phyloP scores from a whole-genome alignment of 148 eudicot species.

The Fallopia convolvulus region DNA sequence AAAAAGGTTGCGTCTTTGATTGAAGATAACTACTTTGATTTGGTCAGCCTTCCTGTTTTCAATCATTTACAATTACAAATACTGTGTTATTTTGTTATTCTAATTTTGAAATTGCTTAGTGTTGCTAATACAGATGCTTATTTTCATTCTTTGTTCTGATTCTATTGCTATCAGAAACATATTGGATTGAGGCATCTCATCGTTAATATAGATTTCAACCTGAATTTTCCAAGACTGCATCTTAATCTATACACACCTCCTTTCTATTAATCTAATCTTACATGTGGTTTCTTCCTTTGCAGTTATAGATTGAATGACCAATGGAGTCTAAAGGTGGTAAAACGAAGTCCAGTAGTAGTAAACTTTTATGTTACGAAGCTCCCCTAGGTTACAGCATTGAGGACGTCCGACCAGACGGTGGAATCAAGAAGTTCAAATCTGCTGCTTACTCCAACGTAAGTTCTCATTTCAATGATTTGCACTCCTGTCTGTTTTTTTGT shows the following conservation, averaged over 20 bases:
- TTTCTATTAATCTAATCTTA: not conserved
- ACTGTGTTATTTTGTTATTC: too few species aligned
- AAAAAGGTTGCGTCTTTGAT: not conserved
- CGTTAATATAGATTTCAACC: too few species aligned
- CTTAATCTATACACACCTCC: not conserved
- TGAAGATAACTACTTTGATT: not conserved
- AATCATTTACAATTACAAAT: too few species aligned
- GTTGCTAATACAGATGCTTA: too few species aligned
- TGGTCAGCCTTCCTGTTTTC: too few species aligned
- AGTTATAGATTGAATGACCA: slow-evolving; percentile 43
- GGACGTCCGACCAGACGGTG: slow-evolving; percentile 86
- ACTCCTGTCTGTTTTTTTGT: not conserved
- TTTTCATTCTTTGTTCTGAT: too few species aligned
- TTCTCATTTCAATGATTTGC: not conserved
- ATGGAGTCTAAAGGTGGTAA: slow-evolving; percentile 74
- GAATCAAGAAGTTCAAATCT: slow-evolving; percentile 82
- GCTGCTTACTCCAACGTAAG: slow-evolving; percentile 94
- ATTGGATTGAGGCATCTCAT: too few species aligned
- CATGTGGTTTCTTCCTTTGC: not conserved
- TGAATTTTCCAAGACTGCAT: not conserved
- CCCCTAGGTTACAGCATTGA: slow-evolving; percentile 92
- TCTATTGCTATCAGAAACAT: too few species aligned
- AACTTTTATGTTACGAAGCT: slow-evolving; percentile 62
- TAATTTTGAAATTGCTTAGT: too few species aligned
- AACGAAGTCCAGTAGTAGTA: slow-evolving; percentile 70